Evolutionary conservation across 2,329 filamentous ascomycete genomes (phyloP).

Genomic region (Metarhizium album): DNA sequence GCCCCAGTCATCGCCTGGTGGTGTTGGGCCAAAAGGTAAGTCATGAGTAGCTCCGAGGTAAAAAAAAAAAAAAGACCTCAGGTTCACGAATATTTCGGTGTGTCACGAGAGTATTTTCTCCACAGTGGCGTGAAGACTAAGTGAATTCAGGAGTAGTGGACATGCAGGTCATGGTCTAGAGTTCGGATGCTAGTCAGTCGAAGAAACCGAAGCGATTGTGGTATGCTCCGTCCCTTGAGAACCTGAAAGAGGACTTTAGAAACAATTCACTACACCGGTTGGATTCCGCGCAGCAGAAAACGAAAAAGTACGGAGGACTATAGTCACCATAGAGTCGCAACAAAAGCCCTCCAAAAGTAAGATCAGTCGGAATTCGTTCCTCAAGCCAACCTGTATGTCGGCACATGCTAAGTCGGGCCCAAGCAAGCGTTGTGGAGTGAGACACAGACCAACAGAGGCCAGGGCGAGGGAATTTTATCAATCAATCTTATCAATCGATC

Average conservation of each 20-base stretch:
- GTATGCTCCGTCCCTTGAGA: background rate
- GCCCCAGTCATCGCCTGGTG: no score
- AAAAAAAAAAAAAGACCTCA: no score
- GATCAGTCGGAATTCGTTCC: background rate
- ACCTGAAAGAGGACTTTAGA: no score
- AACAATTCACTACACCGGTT: no score
- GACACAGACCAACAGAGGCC: background rate
- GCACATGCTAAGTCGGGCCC: background rate
- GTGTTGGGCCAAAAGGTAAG: no score
- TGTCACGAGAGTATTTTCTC: background rate
- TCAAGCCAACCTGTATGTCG: background rate
- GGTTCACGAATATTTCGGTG: background rate
- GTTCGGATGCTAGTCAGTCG: background rate
- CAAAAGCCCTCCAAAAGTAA: background rate
- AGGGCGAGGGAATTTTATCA: slow-evolving; percentile 23
- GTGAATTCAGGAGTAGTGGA: background rate
- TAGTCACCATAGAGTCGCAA: background rate
- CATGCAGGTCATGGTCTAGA: background rate
- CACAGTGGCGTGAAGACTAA: background rate
- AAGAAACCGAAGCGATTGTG: background rate
- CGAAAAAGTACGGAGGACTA: no score
- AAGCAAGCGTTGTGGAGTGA: background rate
- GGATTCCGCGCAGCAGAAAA: no score
- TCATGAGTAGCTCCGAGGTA: background rate
- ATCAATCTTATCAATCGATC: slow-evolving; percentile 41